These are phyloP conservation scores for Podila horticola DNA, from an alignment of 192 early-diverging fungal species.

Conservation along the genomic window DNA sequence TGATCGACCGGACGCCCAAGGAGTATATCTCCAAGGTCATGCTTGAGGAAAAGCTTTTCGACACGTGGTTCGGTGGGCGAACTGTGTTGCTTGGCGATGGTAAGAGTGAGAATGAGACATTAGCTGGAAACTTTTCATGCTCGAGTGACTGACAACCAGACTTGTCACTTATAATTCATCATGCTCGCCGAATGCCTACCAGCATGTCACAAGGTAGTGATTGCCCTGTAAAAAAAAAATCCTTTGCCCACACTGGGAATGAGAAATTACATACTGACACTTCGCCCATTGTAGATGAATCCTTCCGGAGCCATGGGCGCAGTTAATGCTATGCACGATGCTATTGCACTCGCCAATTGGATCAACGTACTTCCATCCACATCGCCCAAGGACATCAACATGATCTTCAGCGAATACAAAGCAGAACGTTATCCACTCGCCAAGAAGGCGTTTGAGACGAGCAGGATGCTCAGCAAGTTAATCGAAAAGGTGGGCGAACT, in stretches of 20 bases:
- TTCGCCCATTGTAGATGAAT: not conserved
- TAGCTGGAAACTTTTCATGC: too few relatives aligned
- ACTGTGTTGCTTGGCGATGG: slow-evolving; percentile 37
- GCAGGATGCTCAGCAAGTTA: not conserved
- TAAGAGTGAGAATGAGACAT: not conserved
- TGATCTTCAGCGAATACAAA: slow-evolving; percentile 15
- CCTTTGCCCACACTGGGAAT: too few relatives aligned
- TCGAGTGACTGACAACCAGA: too few relatives aligned
- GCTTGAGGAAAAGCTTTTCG: slow-evolving; percentile 39
- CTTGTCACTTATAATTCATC: too few relatives aligned
- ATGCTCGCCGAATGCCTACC: too few relatives aligned
- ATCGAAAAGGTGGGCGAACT: not conserved
- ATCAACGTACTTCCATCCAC: slow-evolving; percentile 16
- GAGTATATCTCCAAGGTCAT: slow-evolving; percentile 39
- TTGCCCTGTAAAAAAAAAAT: too few relatives aligned
- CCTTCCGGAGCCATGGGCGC: slow-evolving; percentile 2
- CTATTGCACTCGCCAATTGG: slow-evolving; percentile 22
- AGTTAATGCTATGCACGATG: slow-evolving; percentile 20
- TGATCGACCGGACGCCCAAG: slow-evolving; percentile 32
- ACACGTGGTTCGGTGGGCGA: slow-evolving; percentile 27
- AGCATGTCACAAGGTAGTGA: slow-evolving; percentile 1
- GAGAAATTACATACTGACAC: too few relatives aligned
- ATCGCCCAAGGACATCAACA: not conserved
- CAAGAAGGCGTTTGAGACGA: not conserved
- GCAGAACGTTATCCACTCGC: slow-evolving; percentile 4